Base-by-base conservation (phyloP, 805 yeast species). In the Barnettozyma populi region DNA sequence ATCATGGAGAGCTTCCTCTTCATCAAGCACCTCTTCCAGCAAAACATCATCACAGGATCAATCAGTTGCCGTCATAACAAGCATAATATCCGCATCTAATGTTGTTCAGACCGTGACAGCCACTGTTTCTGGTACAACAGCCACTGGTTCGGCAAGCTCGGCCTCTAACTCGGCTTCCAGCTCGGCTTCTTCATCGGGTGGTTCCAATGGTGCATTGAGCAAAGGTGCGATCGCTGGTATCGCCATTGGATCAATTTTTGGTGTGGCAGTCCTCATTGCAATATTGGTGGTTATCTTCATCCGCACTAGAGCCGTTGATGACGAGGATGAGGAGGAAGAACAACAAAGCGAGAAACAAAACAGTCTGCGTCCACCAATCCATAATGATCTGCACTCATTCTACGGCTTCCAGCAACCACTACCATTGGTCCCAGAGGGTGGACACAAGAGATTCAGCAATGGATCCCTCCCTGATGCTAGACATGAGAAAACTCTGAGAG, bases 211-310 rank as follows among this genome's bases (percentile, higher is more conserved):
- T 19, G 47, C 45, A 3, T 32, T 52, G 41, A 54, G 51, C 41
- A 65, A 58, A 31, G 84, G 84, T 16, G 81, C 82, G 19, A 78
- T 79, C 46, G 84, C 81, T 9, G 84, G 84, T 41, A 74, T 79
- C 24, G 84, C 77, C n/a, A 67, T 77, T 36, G 84, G 84, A 24
- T 71, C 69, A 7, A 65, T 78, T 10, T 68, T 61, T 19, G 84
- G 81, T 49, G 59, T 72, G 0, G 34, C 75, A 2, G 74, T 69
- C 1, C 66, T 67, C 7, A 53, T 75, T 9, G 60, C 52, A 9
- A 5, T 56, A 20, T 41, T 48, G 14, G 39, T 57, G 19, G 36
- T 57, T 37, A 24, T 57, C 41, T 55, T 52, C 50, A 39, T 54
- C 19, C 53, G 52, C 18, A 32, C 45, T 10, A 55, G 61, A 35